A percentile compares a stretch with the other conserved stretches of the same genome.
Evolutionary conservation across 352 stramenopile genomes (phyloP).

Genomic region (Globisporangium spinosum): DNA sequence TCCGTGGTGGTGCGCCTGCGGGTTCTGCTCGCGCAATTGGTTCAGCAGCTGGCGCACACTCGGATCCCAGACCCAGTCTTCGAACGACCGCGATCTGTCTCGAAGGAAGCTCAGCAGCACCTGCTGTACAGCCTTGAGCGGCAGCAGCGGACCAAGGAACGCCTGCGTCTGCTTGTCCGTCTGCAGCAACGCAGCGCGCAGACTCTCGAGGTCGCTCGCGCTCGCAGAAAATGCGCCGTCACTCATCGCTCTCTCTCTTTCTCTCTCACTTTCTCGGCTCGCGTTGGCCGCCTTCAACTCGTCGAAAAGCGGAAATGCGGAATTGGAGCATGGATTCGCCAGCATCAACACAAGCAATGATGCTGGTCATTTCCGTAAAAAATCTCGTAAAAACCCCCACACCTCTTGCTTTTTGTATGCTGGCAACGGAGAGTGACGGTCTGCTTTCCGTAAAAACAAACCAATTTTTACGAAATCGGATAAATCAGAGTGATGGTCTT

Average conservation of each 20-base stretch:
- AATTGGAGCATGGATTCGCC: neutral
- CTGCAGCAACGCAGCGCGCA: conserved; percentile 37
- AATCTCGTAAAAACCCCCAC: conserved; percentile 10
- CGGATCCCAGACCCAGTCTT: conserved; percentile 77
- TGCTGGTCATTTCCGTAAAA: conserved; percentile 6
- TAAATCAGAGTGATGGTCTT: conserved; percentile 3
- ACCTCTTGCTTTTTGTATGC: conserved; percentile 1
- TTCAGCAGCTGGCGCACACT: conserved; percentile 50
- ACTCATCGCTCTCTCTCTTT: neutral
- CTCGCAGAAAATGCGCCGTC: conserved; percentile 10
- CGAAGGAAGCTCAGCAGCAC: conserved; percentile 67
- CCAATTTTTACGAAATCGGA: neutral
- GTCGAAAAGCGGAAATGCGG: conserved; percentile 7
- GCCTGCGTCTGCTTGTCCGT: conserved; percentile 50
- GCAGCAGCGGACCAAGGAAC: conserved; percentile 57
- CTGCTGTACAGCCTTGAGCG: conserved; percentile 57
- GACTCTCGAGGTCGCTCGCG: conserved; percentile 27
- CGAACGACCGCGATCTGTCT: conserved; percentile 53
- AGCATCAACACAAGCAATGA: neutral
- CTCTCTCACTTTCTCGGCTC: neutral
- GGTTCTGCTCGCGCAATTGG: conserved; percentile 37
- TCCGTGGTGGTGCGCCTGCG: conserved; percentile 23
- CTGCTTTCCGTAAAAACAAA: neutral
- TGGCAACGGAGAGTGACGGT: neutral
- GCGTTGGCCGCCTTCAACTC: neutral